Conservation (phyloP, 228 moss, liverwort and hornwort species). For the Sphagnum magellanicum region DNA sequence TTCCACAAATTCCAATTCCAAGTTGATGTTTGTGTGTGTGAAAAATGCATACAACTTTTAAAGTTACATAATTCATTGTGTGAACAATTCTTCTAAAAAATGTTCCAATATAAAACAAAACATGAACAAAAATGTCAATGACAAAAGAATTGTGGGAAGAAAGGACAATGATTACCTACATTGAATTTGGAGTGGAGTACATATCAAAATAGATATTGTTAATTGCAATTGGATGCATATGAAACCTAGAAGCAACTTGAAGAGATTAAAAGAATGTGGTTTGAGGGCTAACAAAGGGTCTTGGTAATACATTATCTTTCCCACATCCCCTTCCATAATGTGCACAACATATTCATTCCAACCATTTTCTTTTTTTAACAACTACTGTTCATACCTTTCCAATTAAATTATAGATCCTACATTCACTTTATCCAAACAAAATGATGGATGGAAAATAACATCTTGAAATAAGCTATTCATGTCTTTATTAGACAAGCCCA, state of each 20-base stretch:
- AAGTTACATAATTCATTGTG: too few species aligned
- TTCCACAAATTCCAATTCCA: neutral
- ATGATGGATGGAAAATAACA: neutral
- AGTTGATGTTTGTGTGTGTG: too few species aligned
- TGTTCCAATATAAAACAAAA: too few species aligned
- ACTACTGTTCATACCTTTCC: neutral
- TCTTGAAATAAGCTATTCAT: neutral
- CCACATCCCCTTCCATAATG: neutral
- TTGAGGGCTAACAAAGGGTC: neutral
- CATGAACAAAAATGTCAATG: too few species aligned
- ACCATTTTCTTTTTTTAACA: neutral
- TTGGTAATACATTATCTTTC: neutral
- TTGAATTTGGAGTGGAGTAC: too few species aligned
- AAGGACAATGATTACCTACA: too few species aligned
- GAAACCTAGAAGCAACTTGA: neutral
- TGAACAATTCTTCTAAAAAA: too few species aligned
- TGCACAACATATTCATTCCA: neutral
- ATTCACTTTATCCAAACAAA: neutral
- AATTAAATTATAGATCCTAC: neutral
- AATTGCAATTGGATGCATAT: neutral
- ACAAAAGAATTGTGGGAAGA: too few species aligned
- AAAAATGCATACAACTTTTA: too few species aligned
- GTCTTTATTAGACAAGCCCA: conserved; percentile 1
- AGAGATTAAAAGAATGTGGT: neutral
- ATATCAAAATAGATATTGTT: too few species aligned